Base-by-base conservation (phyloP, 2,329 filamentous ascomycete genomes). In the Hymenoscyphus scutula region DNA sequence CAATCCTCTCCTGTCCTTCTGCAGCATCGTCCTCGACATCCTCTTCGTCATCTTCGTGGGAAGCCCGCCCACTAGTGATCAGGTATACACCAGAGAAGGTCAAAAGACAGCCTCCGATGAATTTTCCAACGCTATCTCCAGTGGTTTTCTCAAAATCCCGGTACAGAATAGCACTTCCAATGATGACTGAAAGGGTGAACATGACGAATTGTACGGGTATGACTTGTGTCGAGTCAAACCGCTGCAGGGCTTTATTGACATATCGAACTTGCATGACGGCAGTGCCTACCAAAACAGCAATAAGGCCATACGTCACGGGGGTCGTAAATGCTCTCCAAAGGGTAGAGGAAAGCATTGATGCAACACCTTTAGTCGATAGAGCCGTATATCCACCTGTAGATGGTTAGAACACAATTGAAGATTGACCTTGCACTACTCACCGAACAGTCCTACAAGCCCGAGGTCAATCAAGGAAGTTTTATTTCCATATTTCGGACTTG, bases 231-330 rank as follows among this genome's bases (percentile, higher is more conserved):
- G 95, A 97, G 76, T 97, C 92, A 78, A 98, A 99, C 55, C 91
- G 87, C 74, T 97, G 93, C 59, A 99, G 81, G 1, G 89, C 88
- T 58, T 86, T 90, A 78, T 98, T 99, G 74, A 99, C 85, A 74
- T 98, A 99, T 74, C 92, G 94, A 70, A 99, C 94, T 77, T 99
- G 95, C 89, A 98, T 92, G 64, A 99, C 81, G 6, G 95, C 95
- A 1, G 94, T 98, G 54, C 80, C 84, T 19, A 95, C 81, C 29
- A 99, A 83, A 56, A 98, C 83, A 58, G 89, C 79, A 8, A 95
- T 76, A n/a, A 99, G 84, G 1, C 87, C 84, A 73, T 98, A 99
- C 23, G 92, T 96, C 64, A 99, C 89, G 0, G 94, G 93, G 38
- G 94, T 98, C 0, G 92, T 89, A 67, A 99, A 91, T 17, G 91